Evolutionary conservation across 2,329 filamentous ascomycete genomes (phyloP).

Genomic region (Tolypocladium nubicola): DNA sequence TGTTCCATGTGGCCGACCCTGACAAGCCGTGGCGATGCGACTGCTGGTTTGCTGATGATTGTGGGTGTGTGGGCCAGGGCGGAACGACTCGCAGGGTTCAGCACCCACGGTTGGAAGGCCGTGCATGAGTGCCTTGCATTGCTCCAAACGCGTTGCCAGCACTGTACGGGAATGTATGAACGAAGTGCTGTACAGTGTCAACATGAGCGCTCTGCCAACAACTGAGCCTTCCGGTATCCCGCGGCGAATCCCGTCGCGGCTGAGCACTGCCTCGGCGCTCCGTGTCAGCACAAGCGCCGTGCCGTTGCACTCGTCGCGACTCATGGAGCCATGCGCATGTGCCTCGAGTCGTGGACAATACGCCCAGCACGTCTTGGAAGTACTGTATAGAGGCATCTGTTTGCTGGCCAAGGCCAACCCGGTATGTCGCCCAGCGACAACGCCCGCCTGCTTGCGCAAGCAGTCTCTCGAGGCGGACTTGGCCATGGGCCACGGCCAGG

Average conservation of each 20-base stretch:
- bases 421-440: neutral
- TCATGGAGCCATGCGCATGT: neutral
- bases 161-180: neutral
- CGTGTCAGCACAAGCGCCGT: neutral
- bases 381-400: neutral
- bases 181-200: neutral
- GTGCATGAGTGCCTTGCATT: neutral
- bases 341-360: neutral
- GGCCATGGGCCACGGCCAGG: neutral
- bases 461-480: neutral
- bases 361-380: neutral
- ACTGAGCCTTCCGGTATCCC: neutral
- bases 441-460: neutral
- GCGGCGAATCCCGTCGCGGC: neutral
- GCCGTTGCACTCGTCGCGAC: neutral
- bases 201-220: neutral
- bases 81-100: neutral
- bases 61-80: neutral
- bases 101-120: neutral
- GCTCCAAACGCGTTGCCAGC: neutral
- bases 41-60: conserved; percentile 6
- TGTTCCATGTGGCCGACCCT: conserved; percentile 26
- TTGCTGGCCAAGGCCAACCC: neutral
- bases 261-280: neutral
- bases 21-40: conserved; percentile 15